A percentile compares a stretch with the other conserved stretches of the same genome.
Conservation (phyloP, 2,329 filamentous ascomycete genomes). For the Hymenoscyphus scutula region DNA sequence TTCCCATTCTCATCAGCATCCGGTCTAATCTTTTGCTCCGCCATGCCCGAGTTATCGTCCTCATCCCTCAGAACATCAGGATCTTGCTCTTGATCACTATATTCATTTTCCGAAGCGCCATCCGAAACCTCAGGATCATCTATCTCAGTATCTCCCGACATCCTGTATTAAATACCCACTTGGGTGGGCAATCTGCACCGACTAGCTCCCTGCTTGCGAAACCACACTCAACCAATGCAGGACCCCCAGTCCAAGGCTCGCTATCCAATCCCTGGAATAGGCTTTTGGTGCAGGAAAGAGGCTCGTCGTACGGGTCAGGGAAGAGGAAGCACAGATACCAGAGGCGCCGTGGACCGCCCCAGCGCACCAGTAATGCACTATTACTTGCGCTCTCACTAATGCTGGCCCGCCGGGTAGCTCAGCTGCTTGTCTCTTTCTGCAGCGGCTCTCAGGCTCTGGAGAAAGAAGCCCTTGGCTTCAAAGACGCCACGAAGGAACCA, state of each 20-base stretch:
- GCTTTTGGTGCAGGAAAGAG: slow-evolving; percentile 28
- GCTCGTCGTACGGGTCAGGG: slow-evolving; percentile 29
- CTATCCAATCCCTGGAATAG: slow-evolving; percentile 29
- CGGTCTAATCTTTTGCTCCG: slow-evolving; percentile 34
- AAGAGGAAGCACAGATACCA: slow-evolving; percentile 25
- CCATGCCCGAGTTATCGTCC: slow-evolving; percentile 36
- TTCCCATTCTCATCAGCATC: slow-evolving; percentile 35
- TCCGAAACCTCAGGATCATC: slow-evolving; percentile 38
- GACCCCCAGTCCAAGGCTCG: slow-evolving; percentile 26
- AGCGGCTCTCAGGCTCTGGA: slow-evolving; percentile 14
- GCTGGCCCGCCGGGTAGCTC: slow-evolving; percentile 20
- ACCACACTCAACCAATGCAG: slow-evolving; percentile 33
- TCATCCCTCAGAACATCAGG: slow-evolving; percentile 34
- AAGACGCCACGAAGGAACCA: slow-evolving; percentile 17
- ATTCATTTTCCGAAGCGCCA: slow-evolving; percentile 38
- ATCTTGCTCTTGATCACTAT: slow-evolving; percentile 37
- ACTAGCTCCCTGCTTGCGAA: slow-evolving; percentile 30
- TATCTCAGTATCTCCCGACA: slow-evolving; percentile 38
- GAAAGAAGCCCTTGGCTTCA: slow-evolving; percentile 11
- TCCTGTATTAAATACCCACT: slow-evolving; percentile 35
- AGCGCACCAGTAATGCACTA: slow-evolving; percentile 30
- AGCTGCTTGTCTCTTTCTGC: slow-evolving; percentile 16
- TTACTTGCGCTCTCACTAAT: slow-evolving; percentile 22
- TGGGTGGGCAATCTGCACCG: slow-evolving; percentile 22
- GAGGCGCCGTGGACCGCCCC: slow-evolving; percentile 29